Evolutionary conservation across 2,329 filamentous ascomycete species (phyloP), one percentile per base, ranked within the genome.

Genomic region (Teratosphaeria pseudoeucalypti): DNA sequence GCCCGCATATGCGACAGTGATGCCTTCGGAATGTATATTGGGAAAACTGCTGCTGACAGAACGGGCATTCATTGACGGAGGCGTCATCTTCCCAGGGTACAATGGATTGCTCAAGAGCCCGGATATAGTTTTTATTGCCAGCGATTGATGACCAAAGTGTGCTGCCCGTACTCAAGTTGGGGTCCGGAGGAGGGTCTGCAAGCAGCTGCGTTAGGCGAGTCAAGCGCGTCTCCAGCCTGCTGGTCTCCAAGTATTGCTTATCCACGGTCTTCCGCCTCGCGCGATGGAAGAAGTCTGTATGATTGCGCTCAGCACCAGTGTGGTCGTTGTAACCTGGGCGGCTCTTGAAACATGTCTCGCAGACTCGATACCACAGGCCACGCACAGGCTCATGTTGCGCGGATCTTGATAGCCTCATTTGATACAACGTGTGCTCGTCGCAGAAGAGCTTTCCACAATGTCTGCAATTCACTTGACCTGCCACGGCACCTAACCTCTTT

Each of bases 341-440:
- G 57, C 91, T 96, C 77, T 96, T 97, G 77, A 94, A 99, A 76
- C 94, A 99, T n/a, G 94, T 97, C 77, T 99, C 94, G 71, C 94
- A 99, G 1, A 97, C 92, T 57, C 94, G 79, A 67, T 90, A 95
- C 94, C 94, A 99, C 66, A 90, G 83, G 7, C 94, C 94, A 62
- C 92, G 81, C 1, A 94, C 84, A 0, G 94, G 92, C 64, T 99
- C 94, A 74, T 96, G 90, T 60, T 86, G 83, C 3, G 94, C 94
- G 34, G 91, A 88, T 58, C 92, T 82, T 9, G 92, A 96, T 11
- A 99, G 80, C 78, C 95, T 96, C 89, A 97, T 97, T 77, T 99
- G 92, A 71, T 97, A 99, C 92, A 99, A 96, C 57, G 94, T 97
- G 73, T 99, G 94, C 67, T 92, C 89, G 70, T 97, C 94, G 74